These are phyloP conservation scores for Lachnellula occidentalis DNA, from an alignment of 2,329 filamentous ascomycete genomes.

Conservation along the genomic window DNA sequence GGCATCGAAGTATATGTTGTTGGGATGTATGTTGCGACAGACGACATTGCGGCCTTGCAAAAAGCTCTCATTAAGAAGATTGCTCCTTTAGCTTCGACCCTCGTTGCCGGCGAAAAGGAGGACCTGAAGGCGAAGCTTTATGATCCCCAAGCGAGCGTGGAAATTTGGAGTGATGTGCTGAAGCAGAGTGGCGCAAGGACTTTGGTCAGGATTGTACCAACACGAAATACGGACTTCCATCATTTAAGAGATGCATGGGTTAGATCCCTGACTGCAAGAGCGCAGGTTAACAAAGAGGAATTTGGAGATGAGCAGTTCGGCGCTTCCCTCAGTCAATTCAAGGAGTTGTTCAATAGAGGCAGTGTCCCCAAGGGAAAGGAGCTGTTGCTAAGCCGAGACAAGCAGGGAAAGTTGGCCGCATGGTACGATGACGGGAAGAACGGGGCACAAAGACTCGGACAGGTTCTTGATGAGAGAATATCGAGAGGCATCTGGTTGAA, in stretches of 20 bases:
- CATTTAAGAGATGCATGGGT: constrained; percentile 91
- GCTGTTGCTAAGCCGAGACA: constrained; percentile 65
- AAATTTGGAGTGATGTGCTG: constrained; percentile 70
- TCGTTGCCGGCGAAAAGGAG: constrained; percentile 78
- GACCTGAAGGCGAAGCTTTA: constrained; percentile 63
- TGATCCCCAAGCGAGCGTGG: constrained; percentile 62
- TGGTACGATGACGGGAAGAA: constrained; percentile 55
- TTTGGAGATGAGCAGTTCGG: constrained; percentile 73
- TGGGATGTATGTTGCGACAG: constrained; percentile 81
- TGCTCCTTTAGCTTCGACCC: constrained; percentile 71
- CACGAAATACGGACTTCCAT: constrained; percentile 89
- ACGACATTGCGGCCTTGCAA: constrained; percentile 78
- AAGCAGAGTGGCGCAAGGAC: constrained; percentile 64
- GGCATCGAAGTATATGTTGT: constrained; percentile 91
- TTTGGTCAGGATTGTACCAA: constrained; percentile 77
- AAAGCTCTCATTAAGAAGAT: constrained; percentile 68
- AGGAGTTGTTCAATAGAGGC: constrained; percentile 72
- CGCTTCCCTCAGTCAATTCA: constrained; percentile 68
- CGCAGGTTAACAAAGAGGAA: constrained; percentile 50
- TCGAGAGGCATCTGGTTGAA: constrained; percentile 81
- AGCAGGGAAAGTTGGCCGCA: constrained; percentile 59
- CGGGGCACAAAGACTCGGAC: constrained; percentile 55
- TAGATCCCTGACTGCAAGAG: constrained; percentile 71
- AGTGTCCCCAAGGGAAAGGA: constrained; percentile 77
- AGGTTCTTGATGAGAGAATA: constrained; percentile 72